Conservation (phyloP, 352 stramenopile genomes). For the Detonula confervacea region DNA sequence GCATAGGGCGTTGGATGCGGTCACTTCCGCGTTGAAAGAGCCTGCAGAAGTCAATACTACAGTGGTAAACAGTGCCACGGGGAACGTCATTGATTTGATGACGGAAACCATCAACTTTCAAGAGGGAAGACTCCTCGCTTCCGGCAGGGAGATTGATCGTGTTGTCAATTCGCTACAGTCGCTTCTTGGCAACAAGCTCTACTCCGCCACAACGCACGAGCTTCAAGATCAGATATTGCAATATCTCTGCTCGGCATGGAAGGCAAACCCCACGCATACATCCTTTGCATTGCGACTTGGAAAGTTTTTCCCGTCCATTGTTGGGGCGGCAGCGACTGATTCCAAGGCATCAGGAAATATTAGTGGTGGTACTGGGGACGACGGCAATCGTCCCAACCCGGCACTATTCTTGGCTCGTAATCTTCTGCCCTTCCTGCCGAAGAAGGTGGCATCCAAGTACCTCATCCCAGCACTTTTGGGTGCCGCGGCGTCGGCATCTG, state of each 20-base stretch:
- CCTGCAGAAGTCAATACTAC: constrained; percentile 9
- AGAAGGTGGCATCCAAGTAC: constrained; percentile 49
- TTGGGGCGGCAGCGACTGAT: constrained; percentile 28
- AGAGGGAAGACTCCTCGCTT: constrained; percentile 43
- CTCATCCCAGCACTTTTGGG: constrained; percentile 64
- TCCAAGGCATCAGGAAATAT: constrained; percentile 9
- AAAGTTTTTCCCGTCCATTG: constrained; percentile 55
- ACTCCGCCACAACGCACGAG: constrained; percentile 26
- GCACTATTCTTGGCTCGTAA: constrained; percentile 67
- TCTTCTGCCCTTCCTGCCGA: constrained; percentile 65
- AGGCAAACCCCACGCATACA: constrained; percentile 52
- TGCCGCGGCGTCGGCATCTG: constrained; percentile 36
- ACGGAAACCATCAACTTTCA: constrained; percentile 60
- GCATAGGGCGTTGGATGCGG: constrained; percentile 39
- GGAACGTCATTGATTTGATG: constrained; percentile 56
- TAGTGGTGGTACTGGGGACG: no score
- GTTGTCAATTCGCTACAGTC: constrained; percentile 47
- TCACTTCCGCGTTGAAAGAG: constrained; percentile 38
- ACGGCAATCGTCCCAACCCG: constrained; percentile 24
- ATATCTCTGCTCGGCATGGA: constrained; percentile 64
- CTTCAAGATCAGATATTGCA: constrained; percentile 56
- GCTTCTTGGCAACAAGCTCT: constrained; percentile 44
- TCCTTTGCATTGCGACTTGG: constrained; percentile 53
- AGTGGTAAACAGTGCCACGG: constrained; percentile 14
- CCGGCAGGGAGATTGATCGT: constrained; percentile 24